Evolutionary conservation across 139 green algal genomes (phyloP), one percentile per base, ranked within the genome.

Genomic region (Nannochloris sp.): DNA sequence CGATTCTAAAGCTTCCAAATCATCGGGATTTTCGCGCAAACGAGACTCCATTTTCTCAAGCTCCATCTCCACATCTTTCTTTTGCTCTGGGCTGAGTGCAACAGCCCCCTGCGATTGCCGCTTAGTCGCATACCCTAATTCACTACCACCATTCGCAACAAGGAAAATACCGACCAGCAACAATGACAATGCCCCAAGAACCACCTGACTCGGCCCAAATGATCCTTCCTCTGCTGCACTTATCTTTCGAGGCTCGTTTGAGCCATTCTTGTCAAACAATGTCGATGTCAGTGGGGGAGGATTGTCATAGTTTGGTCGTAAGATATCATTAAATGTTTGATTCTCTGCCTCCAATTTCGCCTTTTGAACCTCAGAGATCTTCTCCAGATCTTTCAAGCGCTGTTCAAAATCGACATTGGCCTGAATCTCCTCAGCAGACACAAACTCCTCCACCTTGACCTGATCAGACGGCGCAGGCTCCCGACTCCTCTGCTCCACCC

Each of bases 331-430:
- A 26, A 37, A 62, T n/a, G 58, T 9, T 4, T 9, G 12, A 57
- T 23, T 16, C 23, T 33, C 31, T 23, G 57, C 45, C 26, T 29
- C 46, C 13, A 23, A 23, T 46, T 58, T 56, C 40, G 12, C 48
- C 46, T 72, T 68, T 28, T 71, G 62, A 23, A 44, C 48, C 25
- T 51, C 40, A 25, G 65, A 48, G 23, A 55, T 58, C 28, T 60
- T 30, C 31, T 59, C 62, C 6, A 77, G 40, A 4, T 31, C 26
- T 33, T 73, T 50, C 23, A 77, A 68, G 17, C 70, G 64, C 57
- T 65, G 9, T 17, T 77, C 65, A 29, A 77, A 77, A 33, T 73
- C 70, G 3, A 77, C 56, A 25, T 63, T 25, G 4, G 68, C 59
- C 25, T 63, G 31, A 49, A 77, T 5, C 12, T 50, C 53, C 33